phyloP scores from a whole-genome alignment of 1,284 basidiomycete genomes.

The Pseudozyma sp. region DNA sequence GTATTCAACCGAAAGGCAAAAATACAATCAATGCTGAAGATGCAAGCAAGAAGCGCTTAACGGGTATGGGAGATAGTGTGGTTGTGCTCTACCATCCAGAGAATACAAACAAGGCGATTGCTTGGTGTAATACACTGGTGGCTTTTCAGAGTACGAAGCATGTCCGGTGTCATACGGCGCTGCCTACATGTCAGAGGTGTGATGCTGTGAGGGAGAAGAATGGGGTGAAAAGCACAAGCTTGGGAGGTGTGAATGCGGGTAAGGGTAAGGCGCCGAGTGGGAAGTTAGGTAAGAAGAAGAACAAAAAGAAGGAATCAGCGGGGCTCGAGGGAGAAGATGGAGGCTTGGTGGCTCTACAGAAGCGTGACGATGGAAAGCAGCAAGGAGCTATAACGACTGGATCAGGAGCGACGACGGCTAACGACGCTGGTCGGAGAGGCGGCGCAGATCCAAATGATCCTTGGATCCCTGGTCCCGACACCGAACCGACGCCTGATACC shows the following conservation, averaged over 20 bases:
- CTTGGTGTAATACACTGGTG: slow-evolving; percentile 47
- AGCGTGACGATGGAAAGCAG: not conserved
- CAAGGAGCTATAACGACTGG: too few species aligned
- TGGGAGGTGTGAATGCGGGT: not conserved
- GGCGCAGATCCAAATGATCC: slow-evolving; percentile 9
- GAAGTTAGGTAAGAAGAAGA: not conserved
- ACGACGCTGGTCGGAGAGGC: not conserved
- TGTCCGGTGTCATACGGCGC: slow-evolving; percentile 21
- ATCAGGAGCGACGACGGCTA: not conserved
- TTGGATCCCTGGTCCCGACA: not conserved
- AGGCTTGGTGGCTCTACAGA: not conserved
- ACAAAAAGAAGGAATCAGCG: not conserved
- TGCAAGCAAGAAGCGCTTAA: not conserved
- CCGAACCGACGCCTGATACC: not conserved
- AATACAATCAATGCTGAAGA: not conserved
- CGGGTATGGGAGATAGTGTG: slow-evolving; percentile 39
- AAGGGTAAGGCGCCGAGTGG: not conserved
- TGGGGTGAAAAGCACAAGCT: not conserved
- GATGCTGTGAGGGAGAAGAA: slow-evolving; percentile 24
- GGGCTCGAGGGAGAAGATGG: not conserved
- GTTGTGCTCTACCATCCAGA: slow-evolving; percentile 47
- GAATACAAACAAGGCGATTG: slow-evolving; percentile 33
- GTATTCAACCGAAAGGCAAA: slow-evolving; percentile 16
- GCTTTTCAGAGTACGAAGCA: slow-evolving; percentile 27
- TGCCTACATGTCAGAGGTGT: slow-evolving; percentile 45